Percentiles rank a stretch among this genome's conserved stretches.
phyloP scores from a whole-genome alignment of 192 early-diverging fungal genomes.

The Geranomyces variabilis region DNA sequence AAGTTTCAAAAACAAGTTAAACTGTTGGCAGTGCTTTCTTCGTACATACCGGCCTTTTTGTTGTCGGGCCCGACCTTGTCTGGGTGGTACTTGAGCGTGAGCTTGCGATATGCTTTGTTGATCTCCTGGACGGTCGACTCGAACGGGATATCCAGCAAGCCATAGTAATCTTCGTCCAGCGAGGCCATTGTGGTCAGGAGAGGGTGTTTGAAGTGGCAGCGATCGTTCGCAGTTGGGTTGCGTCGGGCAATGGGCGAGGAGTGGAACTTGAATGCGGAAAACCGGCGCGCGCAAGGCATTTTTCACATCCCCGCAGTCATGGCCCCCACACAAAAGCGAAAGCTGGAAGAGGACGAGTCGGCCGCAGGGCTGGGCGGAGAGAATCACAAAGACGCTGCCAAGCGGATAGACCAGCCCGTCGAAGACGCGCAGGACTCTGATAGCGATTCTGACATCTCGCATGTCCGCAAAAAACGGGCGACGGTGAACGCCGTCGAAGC shows the following conservation, averaged over 20 bases:
- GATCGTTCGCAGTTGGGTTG: too few relatives aligned
- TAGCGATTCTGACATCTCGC: not conserved
- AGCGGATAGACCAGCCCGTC: too few relatives aligned
- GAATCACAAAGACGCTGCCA: too few relatives aligned
- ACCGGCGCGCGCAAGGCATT: too few relatives aligned
- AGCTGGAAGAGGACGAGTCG: too few relatives aligned
- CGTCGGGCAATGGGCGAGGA: too few relatives aligned
- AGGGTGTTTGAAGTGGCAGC: too few relatives aligned
- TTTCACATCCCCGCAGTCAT: too few relatives aligned
- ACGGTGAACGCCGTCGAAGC: not conserved
- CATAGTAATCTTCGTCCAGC: constrained; percentile 83
- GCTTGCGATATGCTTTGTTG: constrained; percentile 24
- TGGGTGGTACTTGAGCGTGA: constrained; percentile 61
- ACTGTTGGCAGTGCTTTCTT: too few relatives aligned
- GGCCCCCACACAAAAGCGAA: too few relatives aligned
- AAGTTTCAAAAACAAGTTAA: not conserved
- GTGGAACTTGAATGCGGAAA: too few relatives aligned
- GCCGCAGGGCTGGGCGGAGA: too few relatives aligned
- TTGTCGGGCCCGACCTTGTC: constrained; percentile 68
- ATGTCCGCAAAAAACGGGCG: constrained; percentile 23
- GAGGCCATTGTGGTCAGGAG: constrained; percentile 20
- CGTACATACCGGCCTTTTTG: constrained; percentile 24
- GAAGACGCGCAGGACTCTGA: not conserved
- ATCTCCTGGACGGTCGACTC: constrained; percentile 30
- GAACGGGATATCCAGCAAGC: constrained; percentile 78